Evolutionary conservation across 2,329 filamentous ascomycete species (phyloP), one percentile per base, ranked within the genome.

Genomic region (Fusarium denticulatum): DNA sequence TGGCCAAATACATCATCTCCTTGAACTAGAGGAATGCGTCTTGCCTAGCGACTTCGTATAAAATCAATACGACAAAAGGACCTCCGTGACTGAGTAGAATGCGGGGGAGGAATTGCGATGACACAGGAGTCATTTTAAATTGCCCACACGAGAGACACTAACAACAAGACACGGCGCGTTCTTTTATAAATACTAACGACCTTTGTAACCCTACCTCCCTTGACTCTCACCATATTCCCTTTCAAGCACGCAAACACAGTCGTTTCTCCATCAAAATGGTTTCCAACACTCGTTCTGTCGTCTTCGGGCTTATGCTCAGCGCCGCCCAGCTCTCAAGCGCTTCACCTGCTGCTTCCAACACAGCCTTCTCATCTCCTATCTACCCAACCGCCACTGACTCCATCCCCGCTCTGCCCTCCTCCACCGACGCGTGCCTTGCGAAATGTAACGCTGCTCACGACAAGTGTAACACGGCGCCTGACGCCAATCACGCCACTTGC

Each of bases 401-500:
- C 3, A 32, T 58, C 3, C 63, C 47, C 6, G 12, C 65, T 18
- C 45, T 22, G 3, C 60, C 62, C 1, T 40, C 36, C 8, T 13
- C 64, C 15, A 67, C 64, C 12, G 63, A 67, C 13, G 63, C 52
- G 12, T 67, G 64, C 24, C 39, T 67, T 4, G 40, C 24, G 2
- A 67, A 67, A 13, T 67, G 64, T 14, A 28, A 67, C 24, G 45
- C n/a, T 0, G 64, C 64, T 7, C 64, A 20, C 28, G 28, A 60
- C 1, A 49, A 52, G 24, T 67, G 64, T 2, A 15, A 24, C 24
- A 36, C n/a, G 2, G 64, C 64, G 6, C 45, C 64, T 2, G 22
- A 60, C 24, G 64, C 64, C 45, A 67, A 67, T 24, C 62, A 67
- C 18, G 52, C 64, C 2, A 67, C 64, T 2, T 67, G 64, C 16